phyloP scores from a whole-genome alignment of 768 basidiomycete genomes.

The Tremella mesenterica region DNA sequence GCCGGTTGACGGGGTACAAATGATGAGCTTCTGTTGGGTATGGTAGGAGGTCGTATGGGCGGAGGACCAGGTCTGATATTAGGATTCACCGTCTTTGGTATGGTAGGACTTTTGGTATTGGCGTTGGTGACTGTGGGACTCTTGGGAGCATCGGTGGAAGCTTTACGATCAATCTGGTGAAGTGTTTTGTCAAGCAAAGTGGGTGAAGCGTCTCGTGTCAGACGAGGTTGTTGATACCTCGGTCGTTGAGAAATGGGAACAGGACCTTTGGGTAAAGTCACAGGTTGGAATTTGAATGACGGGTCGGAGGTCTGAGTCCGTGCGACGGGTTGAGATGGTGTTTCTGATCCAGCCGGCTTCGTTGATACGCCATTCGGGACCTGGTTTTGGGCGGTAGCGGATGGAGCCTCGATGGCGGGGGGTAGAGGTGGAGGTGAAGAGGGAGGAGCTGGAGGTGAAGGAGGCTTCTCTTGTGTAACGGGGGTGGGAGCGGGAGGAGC shows the following conservation, averaged over 20 bases:
- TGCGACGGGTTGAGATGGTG: background rate
- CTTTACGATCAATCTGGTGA: background rate
- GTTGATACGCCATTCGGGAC: no score
- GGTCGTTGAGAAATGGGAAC: no score
- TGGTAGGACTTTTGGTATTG: background rate
- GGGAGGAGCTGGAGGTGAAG: background rate
- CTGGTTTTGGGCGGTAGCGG: no score
- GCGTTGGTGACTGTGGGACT: background rate
- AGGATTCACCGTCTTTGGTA: background rate
- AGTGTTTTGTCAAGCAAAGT: background rate
- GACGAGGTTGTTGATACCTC: background rate
- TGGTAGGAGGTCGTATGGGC: background rate
- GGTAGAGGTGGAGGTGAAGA: background rate
- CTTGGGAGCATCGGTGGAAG: background rate
- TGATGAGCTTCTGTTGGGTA: background rate
- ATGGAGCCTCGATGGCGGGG: no score
- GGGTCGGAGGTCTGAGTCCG: background rate
- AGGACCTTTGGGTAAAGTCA: background rate
- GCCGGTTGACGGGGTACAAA: background rate
- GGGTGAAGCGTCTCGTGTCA: background rate
- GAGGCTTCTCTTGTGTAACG: background rate
- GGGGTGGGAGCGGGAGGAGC: no score
- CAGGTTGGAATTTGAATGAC: background rate
- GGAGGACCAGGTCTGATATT: background rate
- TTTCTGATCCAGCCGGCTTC: no score